Base-by-base conservation (phyloP, 345 rosid species). In the Garcia nutans region DNA sequence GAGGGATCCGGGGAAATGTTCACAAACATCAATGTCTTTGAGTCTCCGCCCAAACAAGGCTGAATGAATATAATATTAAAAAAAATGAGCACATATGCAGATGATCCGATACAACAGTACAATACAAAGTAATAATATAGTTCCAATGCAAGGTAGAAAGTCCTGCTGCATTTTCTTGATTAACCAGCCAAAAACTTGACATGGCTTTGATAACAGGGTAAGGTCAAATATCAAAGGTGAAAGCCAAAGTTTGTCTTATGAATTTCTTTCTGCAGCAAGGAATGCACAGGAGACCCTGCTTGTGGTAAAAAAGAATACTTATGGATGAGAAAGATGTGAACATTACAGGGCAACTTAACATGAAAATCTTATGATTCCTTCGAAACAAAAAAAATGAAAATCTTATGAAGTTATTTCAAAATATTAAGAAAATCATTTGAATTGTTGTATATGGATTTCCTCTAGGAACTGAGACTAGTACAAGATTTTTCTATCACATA, bases 1-100 rank as follows among this genome's bases (percentile, higher is more conserved):
- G 79, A 65, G 49, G 42, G 49, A 49, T 80, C 79, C 7, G 79
- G 83, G 19, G 83, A 76, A 49, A 80, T 80, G 45, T 80, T 80
- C 72, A 70, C 78, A 28, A 81, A 77, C 84, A 81, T 81, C 68
- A 81, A 72, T 9, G 84, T 81, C 84, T 81, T 81, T 5, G 84
- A 81, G 77, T 81, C 84, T 12, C 84, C 84, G 13, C 84, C 84
- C 44, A 81, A 65, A 62, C 84, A 81, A 13, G 84, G 84, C 84
- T 81, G 80, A 44, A 67, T 15, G 62, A 72, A 72, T 59, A 74
- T 23, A 26, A 12, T 45, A 41, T 55, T 26, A 10, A 23, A 67
- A 42, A 44, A 19, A 8, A 33, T 41, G 3, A 10, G 42, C 33
- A 26, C 22, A 28, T 68, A 24, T 59, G 63, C 5, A 62, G 15